Percentiles rank a stretch among this genome's conserved stretches.
phyloP scores from a whole-genome alignment of 352 stramenopile species.

The Globisporangium yorkense region DNA sequence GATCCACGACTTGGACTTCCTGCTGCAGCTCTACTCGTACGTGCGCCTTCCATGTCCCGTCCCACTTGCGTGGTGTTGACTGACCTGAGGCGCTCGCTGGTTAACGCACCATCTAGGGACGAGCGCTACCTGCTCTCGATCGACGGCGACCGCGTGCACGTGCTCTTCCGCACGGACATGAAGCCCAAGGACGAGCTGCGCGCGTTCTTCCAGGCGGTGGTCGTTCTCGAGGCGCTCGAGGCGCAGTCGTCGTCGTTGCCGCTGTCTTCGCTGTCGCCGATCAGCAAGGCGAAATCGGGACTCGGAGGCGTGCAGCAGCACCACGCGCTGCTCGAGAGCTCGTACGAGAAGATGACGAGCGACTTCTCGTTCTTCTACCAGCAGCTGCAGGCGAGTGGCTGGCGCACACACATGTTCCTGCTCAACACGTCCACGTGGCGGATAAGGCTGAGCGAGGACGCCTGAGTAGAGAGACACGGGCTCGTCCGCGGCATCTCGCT shows the following conservation, averaged over 20 bases:
- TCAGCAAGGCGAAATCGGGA: conserved; percentile 4
- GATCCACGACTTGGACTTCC: conserved; percentile 30
- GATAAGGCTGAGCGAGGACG: conserved; percentile 47
- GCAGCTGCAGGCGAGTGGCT: conserved; percentile 51
- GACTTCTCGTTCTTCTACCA: conserved; percentile 66
- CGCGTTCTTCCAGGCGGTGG: conserved; percentile 62
- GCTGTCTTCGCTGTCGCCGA: conserved; percentile 9
- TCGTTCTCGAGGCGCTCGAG: conserved; percentile 40
- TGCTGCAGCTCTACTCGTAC: conserved; percentile 52
- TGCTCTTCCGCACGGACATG: conserved; percentile 48
- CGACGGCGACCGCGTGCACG: conserved; percentile 24
- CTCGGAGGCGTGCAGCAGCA: neutral
- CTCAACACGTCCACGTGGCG: conserved; percentile 60
- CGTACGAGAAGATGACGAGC: conserved; percentile 36
- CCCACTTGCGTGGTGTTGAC: neutral
- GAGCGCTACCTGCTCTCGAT: conserved; percentile 55
- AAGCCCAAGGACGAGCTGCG: conserved; percentile 61
- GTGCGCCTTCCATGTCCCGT: neutral
- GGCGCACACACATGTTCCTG: conserved; percentile 70
- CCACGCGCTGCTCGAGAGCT: conserved; percentile 31
- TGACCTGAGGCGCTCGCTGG: neutral
- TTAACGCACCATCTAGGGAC: conserved; percentile 21
- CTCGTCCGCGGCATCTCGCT: neutral
- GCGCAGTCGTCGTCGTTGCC: conserved; percentile 10
- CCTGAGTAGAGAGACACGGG: conserved; percentile 10